phyloP scores from a whole-genome alignment of 257 asterid genomes.

The Rhazya stricta region DNA sequence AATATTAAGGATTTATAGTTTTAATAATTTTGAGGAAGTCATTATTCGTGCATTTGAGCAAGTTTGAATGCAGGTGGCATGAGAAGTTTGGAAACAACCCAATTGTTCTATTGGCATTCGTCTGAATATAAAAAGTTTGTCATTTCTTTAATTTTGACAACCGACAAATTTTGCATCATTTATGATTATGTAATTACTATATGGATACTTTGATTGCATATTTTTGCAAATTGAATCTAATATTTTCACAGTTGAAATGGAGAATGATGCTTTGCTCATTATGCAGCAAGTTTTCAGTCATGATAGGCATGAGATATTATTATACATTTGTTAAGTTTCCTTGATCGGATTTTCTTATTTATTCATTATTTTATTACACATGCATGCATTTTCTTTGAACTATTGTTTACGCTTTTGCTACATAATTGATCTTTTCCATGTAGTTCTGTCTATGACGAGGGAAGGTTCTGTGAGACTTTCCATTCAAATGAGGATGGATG shows the following conservation, averaged over 20 bases:
- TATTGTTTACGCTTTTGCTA: neutral
- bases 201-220: neutral
- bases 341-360: neutral
- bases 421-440: constrained; percentile 16
- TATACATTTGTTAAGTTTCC: neutral
- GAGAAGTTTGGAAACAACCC: neutral
- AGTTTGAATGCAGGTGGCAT: neutral
- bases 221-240: neutral
- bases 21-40: neutral
- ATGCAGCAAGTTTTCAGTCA: neutral
- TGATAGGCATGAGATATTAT: neutral
- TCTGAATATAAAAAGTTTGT: neutral
- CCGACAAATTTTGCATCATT: neutral
- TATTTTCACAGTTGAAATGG: neutral
- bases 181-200: no score
- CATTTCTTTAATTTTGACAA: neutral
- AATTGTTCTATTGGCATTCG: neutral
- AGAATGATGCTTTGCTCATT: neutral
- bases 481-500: constrained; percentile 69
- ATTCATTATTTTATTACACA: neutral
- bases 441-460: constrained; percentile 56
- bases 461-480: constrained; percentile 72
- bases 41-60: neutral
- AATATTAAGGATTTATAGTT: neutral
- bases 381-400: neutral